Percentiles rank a stretch among this genome's conserved stretches.
Evolutionary conservation across 768 basidiomycete species (phyloP).

Genomic region (Russula earlei): DNA sequence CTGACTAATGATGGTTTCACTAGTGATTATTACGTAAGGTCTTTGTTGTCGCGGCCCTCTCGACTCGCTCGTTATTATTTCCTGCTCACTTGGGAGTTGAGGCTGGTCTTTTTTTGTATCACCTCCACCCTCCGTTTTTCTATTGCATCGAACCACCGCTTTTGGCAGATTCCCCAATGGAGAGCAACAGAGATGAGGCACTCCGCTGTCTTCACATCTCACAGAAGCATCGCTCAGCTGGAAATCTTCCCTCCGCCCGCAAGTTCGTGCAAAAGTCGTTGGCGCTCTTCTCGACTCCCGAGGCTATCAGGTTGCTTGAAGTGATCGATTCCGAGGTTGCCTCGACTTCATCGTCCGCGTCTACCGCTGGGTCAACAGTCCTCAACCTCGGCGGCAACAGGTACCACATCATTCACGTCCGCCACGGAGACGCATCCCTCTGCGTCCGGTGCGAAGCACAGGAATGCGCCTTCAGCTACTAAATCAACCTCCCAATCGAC

Average conservation of each 20-base stretch:
- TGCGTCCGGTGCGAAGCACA: constrained; percentile 59
- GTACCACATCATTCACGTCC: constrained; percentile 37
- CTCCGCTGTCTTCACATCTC: constrained; percentile 73
- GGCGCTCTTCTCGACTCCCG: constrained; percentile 67
- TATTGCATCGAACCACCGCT: background rate
- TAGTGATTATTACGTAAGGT: background rate
- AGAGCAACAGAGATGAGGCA: constrained; percentile 88
- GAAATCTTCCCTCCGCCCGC: constrained; percentile 67
- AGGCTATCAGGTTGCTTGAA: constrained; percentile 59
- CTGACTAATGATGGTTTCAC: background rate
- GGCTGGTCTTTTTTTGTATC: background rate
- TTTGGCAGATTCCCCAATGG: constrained; percentile 35
- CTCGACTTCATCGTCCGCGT: constrained; percentile 26
- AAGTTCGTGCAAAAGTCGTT: constrained; percentile 89
- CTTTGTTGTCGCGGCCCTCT: background rate
- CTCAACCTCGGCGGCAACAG: constrained; percentile 27
- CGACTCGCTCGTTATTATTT: background rate
- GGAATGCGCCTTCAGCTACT: constrained; percentile 36
- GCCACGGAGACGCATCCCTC: constrained; percentile 64
- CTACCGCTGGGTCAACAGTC: constrained; percentile 29
- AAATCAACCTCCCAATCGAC: constrained; percentile 39
- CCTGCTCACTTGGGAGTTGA: background rate
- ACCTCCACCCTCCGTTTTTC: background rate
- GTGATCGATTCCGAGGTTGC: constrained; percentile 50
- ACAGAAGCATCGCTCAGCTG: constrained; percentile 58